Evolutionary conservation across 495 filamentous ascomycete genomes (phyloP), one percentile per base, ranked within the genome.

Genomic region (Neurospora sp.): DNA sequence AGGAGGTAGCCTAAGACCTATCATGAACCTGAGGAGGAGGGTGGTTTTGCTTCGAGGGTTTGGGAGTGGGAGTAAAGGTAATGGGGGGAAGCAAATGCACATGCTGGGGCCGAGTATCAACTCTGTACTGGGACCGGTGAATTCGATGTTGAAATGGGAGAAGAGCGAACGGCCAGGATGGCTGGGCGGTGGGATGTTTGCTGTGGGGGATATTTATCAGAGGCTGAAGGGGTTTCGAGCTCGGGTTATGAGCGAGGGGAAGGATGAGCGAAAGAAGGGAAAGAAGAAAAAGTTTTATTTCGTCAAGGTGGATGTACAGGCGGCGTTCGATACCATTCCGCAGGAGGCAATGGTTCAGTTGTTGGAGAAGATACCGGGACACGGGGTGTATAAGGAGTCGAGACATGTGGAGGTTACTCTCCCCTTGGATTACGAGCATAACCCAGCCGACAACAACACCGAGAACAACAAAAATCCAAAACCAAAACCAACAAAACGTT

Each of bases 251-350:
- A n/a, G n/a, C 8, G 8, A 45, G 7, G n/a, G 18, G n/a, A 53
- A 53, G 9, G 71, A 69, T n/a, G n/a, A n/a, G 73, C 70, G 61
- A 10, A 27, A 12, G 9, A 53, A 47, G 44, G n/a, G n/a, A 4
- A 10, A 59, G 20, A 27, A 53, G 18, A 44, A 78, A 70, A 71
- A 70, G 10, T 70, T 84, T 45, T 97, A 91, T 78, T 97, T 98
- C 76, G 94, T 91, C 47, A 99, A 98, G 80, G 83, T 97, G 16
- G 96, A 99, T 79, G 93, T 98, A 38, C 86, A 93, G 79, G 88
- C 93, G 9, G 97, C 96, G 71, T 99, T 97, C 79, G 96, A 99
- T 78, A 97, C 93, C 0, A 97, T 99, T 68, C 96, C 96, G 0
- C 96, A 98, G 76, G 77, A 85, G 44, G 85, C 85, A 4, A 82